phyloP scores from a whole-genome alignment of 2,329 filamentous ascomycete species.

The Neoascochyta sp. region DNA sequence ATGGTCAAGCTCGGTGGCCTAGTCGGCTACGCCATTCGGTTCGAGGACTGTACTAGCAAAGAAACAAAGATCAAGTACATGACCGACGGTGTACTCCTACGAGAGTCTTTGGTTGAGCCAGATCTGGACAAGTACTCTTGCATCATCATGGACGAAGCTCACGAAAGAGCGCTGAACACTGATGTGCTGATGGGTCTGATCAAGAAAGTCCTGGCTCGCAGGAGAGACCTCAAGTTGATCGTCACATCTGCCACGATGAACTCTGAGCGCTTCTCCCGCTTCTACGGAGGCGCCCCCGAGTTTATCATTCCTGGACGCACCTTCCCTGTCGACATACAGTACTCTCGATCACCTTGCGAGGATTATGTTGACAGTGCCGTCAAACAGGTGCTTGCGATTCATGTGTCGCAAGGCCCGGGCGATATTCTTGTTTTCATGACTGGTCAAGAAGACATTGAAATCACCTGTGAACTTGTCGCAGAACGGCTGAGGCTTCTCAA shows the following conservation, averaged over 20 bases:
- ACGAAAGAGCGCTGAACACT: slow-evolving; percentile 93
- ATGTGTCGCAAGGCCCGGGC: slow-evolving; percentile 87
- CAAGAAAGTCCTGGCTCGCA: slow-evolving; percentile 89
- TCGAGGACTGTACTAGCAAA: slow-evolving; percentile 95
- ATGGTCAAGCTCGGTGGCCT: slow-evolving; percentile 80
- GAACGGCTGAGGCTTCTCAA: slow-evolving; percentile 86
- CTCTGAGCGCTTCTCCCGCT: slow-evolving; percentile 88
- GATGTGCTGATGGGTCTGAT: slow-evolving; percentile 96
- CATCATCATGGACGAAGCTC: slow-evolving; percentile 99
- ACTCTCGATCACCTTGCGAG: slow-evolving; percentile 88
- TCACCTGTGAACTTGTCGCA: slow-evolving; percentile 87
- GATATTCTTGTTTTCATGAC: slow-evolving; percentile 99
- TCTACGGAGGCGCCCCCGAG: slow-evolving; percentile 93
- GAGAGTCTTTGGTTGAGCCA: slow-evolving; percentile 87
- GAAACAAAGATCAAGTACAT: slow-evolving; percentile 98
- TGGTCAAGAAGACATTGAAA: slow-evolving; percentile 96
- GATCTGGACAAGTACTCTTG: slow-evolving; percentile 96
- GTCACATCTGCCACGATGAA: slow-evolving; percentile 99
- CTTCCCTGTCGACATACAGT: slow-evolving; percentile 96
- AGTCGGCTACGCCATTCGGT: slow-evolving; percentile 96
- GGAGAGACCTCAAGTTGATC: slow-evolving; percentile 90
- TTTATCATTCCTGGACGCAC: slow-evolving; percentile 95
- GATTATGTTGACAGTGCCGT: slow-evolving; percentile 98
- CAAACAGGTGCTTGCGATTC: slow-evolving; percentile 91
- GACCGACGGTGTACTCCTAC: slow-evolving; percentile 92